These are phyloP conservation scores for Linum lewisii DNA, from an alignment of 345 rosid genomes.

Conservation along the genomic window DNA sequence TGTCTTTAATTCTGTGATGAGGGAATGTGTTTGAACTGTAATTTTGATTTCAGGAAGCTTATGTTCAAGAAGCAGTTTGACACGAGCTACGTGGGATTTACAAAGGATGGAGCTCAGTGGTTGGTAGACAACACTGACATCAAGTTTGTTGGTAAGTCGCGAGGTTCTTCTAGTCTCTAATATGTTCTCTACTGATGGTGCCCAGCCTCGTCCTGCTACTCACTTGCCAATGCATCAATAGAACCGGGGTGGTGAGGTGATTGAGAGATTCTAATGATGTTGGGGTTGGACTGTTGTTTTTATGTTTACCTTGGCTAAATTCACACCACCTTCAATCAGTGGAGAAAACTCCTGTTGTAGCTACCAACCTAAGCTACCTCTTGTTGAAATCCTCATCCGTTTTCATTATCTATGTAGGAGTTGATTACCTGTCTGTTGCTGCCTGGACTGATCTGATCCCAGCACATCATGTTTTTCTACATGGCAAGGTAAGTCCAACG, in stretches of 20 bases:
- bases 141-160: slow-evolving; percentile 62
- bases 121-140: slow-evolving; percentile 83
- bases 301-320: no score
- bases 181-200: no score
- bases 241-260: no score
- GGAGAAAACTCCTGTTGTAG: no score
- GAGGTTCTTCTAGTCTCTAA: not conserved
- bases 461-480: slow-evolving; percentile 31
- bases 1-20: not conserved
- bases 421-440: slow-evolving; percentile 74
- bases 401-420: slow-evolving; percentile 29
- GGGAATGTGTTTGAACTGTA: not conserved
- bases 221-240: no score
- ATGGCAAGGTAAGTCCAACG: slow-evolving; percentile 19
- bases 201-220: no score
- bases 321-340: no score
- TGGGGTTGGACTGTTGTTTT: no score
- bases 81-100: slow-evolving; percentile 78
- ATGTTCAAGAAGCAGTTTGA: slow-evolving; percentile 68
- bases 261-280: no score
- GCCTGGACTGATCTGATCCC: slow-evolving; percentile 41
- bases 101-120: slow-evolving; percentile 80
- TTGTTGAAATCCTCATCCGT: not conserved
- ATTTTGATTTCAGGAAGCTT: slow-evolving; percentile 44
- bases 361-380: no score